These are phyloP conservation scores for Umbelopsis sp. DNA, from an alignment of 371 early-diverging fungal genomes.

Conservation along the genomic window DNA sequence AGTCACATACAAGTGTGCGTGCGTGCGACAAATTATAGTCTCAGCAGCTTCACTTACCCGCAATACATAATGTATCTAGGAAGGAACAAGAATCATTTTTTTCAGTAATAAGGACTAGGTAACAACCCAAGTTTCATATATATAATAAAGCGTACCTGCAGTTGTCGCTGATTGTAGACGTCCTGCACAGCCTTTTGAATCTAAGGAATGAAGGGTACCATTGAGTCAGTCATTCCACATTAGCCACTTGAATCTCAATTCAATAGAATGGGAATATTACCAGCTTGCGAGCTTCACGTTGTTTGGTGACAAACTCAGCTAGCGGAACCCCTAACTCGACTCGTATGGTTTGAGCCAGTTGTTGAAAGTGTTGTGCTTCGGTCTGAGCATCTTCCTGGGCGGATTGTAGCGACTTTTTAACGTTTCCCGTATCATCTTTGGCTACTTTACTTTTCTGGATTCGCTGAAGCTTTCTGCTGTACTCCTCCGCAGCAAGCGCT, in stretches of 20 bases:
- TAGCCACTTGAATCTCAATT: too few species aligned
- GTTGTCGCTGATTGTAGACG: slow-evolving; percentile 9
- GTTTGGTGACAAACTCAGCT: slow-evolving; percentile 5
- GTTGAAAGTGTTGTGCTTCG: slow-evolving; percentile 12
- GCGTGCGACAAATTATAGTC: background rate
- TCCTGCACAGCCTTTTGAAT: slow-evolving; percentile 2
- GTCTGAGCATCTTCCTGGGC: slow-evolving; percentile 8
- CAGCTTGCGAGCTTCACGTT: slow-evolving; percentile 11
- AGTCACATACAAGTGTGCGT: too few species aligned
- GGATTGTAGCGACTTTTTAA: background rate
- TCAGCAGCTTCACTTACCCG: background rate
- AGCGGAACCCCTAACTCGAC: background rate
- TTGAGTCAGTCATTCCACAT: too few species aligned
- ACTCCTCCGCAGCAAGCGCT: slow-evolving; percentile 6
- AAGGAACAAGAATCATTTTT: background rate
- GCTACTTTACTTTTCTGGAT: slow-evolving; percentile 8
- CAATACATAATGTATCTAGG: slow-evolving; percentile 14
- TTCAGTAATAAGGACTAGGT: background rate
- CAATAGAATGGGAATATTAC: background rate
- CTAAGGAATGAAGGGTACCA: background rate
- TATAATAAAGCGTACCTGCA: background rate
- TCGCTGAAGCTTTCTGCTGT: background rate
- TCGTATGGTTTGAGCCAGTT: slow-evolving; percentile 5
- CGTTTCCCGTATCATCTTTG: slow-evolving; percentile 1
- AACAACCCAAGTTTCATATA: background rate